Evolutionary conservation across 2,329 filamentous ascomycete genomes (phyloP).

Genomic region (Pseudogymnoascus sp.): DNA sequence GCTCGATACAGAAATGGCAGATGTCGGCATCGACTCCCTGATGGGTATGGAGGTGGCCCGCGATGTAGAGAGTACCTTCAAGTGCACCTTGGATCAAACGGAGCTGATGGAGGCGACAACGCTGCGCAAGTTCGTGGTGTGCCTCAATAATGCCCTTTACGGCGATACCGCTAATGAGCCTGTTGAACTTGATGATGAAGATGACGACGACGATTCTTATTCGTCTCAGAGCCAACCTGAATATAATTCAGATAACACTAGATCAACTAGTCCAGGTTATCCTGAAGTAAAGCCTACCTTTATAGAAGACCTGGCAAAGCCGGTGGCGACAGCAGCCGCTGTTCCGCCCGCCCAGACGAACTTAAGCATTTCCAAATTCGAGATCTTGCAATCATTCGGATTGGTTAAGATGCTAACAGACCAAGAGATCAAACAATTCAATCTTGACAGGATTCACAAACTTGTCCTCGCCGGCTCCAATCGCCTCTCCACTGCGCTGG

Average conservation of each 20-base stretch:
- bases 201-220: too few relatives aligned
- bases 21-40: slow-evolving; percentile 43
- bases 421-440: background rate
- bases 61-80: slow-evolving; percentile 35
- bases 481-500: background rate
- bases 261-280: too few relatives aligned
- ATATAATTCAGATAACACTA: too few relatives aligned
- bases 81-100: slow-evolving; percentile 24
- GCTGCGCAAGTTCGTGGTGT: slow-evolving; percentile 26
- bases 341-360: background rate
- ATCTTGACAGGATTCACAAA: background rate
- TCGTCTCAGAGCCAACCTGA: too few relatives aligned
- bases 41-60: slow-evolving; percentile 41
- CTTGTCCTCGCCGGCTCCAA: background rate
- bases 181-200: background rate
- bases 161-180: too few relatives aligned
- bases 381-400: background rate
- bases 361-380: background rate
- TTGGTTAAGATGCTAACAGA: background rate
- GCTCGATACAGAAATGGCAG: slow-evolving; percentile 30
- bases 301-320: too few relatives aligned
- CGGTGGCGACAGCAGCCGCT: background rate
- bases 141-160: slow-evolving; percentile 16
- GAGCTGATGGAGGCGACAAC: slow-evolving; percentile 27
- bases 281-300: too few relatives aligned